A percentile compares a stretch with the other conserved stretches of the same genome.
These are phyloP conservation scores for Tricholoma bakamatsutake DNA, from an alignment of 768 basidiomycete species.

Conservation along the genomic window DNA sequence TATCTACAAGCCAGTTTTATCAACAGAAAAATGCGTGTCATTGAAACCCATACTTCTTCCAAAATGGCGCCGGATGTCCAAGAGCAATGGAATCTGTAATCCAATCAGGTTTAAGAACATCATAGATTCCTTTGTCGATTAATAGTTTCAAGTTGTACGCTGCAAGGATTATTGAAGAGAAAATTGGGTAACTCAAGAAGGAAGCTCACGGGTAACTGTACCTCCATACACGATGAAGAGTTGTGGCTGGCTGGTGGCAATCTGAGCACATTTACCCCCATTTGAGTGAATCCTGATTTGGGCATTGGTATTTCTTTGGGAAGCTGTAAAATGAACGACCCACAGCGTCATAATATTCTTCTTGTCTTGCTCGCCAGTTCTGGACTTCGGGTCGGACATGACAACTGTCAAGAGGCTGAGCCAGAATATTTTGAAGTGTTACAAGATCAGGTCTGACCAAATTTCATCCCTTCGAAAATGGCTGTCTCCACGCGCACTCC, in stretches of 20 bases:
- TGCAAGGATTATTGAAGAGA: constrained; percentile 19
- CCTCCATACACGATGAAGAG: constrained; percentile 67
- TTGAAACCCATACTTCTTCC: constrained; percentile 48
- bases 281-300: constrained; percentile 59
- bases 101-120: constrained; percentile 81
- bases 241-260: constrained; percentile 48
- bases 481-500: constrained; percentile 54
- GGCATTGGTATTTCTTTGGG: background rate
- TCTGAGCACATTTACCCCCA: constrained; percentile 61
- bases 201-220: constrained; percentile 53
- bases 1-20: constrained; percentile 40
- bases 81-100: constrained; percentile 68
- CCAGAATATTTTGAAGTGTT: background rate
- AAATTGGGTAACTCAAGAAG: background rate
- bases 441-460: constrained; percentile 49
- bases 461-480: constrained; percentile 70
- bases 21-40: background rate
- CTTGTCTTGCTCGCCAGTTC: constrained; percentile 62
- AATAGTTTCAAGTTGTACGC: constrained; percentile 68
- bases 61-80: constrained; percentile 51
- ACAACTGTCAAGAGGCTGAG: constrained; percentile 46
- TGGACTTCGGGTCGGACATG: constrained; percentile 67
- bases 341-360: constrained; percentile 63
- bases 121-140: constrained; percentile 62
- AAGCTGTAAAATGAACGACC: constrained; percentile 11